phyloP scores from a whole-genome alignment of 371 early-diverging fungal genomes.

The Mortierella sp. region DNA sequence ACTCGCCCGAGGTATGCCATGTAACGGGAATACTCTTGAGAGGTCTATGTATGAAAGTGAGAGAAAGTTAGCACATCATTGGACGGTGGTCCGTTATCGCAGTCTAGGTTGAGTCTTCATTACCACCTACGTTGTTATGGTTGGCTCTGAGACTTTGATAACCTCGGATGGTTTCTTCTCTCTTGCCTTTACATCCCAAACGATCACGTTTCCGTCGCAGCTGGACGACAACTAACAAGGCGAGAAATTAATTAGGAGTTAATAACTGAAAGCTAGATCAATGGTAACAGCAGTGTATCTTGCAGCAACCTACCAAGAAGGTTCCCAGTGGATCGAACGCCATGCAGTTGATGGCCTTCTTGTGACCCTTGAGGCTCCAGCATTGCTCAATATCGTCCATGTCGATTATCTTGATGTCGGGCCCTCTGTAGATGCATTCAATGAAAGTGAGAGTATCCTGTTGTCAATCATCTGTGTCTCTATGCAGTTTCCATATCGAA shows the following conservation, averaged over 20 bases:
- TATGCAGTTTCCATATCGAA: not conserved
- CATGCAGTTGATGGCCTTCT: constrained; percentile 47
- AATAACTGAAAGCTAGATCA: not conserved
- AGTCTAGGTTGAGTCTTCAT: not conserved
- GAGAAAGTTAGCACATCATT: not conserved
- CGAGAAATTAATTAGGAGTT: too few relatives aligned
- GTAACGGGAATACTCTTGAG: constrained; percentile 53
- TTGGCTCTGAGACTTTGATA: constrained; percentile 28
- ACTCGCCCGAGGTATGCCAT: constrained; percentile 65
- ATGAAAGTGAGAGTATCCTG: not conserved
- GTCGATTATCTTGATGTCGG: constrained; percentile 46
- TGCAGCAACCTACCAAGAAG: constrained; percentile 30
- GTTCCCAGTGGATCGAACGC: constrained; percentile 52
- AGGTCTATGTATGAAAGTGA: constrained; percentile 8
- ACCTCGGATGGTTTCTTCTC: constrained; percentile 60
- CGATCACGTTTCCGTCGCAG: constrained; percentile 69
- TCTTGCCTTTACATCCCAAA: constrained; percentile 68
- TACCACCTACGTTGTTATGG: constrained; percentile 32
- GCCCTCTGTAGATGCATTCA: constrained; percentile 10
- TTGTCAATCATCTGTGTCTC: not conserved
- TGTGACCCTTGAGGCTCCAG: constrained; percentile 50
- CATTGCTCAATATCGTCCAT: constrained; percentile 45
- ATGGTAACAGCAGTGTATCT: not conserved
- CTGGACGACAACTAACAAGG: constrained; percentile 63
- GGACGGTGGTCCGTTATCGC: not conserved